Base-by-base conservation (phyloP, 371 early-diverging fungal genomes). In the Apophysomyces elegans region DNA sequence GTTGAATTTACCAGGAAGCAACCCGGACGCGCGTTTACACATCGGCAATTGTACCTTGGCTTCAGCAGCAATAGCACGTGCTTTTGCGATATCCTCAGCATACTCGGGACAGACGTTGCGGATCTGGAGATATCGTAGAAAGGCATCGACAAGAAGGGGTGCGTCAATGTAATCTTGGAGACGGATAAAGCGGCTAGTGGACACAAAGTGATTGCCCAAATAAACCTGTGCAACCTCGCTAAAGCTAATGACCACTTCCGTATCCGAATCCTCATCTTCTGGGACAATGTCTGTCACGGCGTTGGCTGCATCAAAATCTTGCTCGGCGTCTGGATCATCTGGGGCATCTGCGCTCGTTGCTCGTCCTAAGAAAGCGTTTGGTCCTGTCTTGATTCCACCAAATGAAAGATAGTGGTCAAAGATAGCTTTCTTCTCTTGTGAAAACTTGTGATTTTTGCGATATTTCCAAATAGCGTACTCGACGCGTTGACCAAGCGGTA, bases 381-480 rank as follows among this genome's bases (percentile, higher is more conserved):
- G 88, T 0, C 86, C 86, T 0, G 82, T 73, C 0, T 70, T 67
- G 50, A 87, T 84, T 7, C 88, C 85, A 36, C 88, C 88, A 63
- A 83, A 87, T 11, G 66, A 65, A n/a, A 87, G 76, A 39, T 87
- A 87, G 54, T 71, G 67, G 32, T 84, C 80, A 67, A 87, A 73
- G 32, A 87, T 77, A 41, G 66, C 66, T 0, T 64, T 66, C 26
- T 74, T 80, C 37, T 65, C 68, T 7, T 74, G 71, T 7, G 71
- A 66, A 60, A 87, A 85, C 58, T 72, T 76, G 46, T 86, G 86
- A 47, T 85, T 87, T 61, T 80, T 83, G 54, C 83, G 79, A 64
- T 85, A 87, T 26, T 79, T 83, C 63, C 79, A 78, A 38, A 87
- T 77, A 0, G 88, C 88, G 60, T 83, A 78, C 63, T 85, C 88